A percentile compares a stretch with the other conserved stretches of the same genome.
Conservation (phyloP, 495 filamentous ascomycete species). For the Aspergillus panamensis region DNA sequence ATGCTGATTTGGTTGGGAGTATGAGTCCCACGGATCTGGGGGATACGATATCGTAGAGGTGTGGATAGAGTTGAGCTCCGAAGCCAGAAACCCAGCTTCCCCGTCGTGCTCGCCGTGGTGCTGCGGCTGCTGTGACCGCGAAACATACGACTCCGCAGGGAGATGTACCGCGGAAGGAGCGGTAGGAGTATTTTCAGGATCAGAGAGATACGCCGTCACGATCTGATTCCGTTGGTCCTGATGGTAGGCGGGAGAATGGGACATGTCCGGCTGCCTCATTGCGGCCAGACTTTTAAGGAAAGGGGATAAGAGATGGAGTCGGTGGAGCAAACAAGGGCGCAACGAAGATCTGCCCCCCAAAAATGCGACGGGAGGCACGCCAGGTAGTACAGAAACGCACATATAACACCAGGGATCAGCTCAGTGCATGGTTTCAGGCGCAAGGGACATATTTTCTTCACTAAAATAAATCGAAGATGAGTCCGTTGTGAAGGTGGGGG, state of each 20-base stretch:
- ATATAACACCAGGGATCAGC: constrained; percentile 33
- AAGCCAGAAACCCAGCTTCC: constrained; percentile 6
- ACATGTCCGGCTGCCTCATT: constrained; percentile 43
- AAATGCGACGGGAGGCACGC: constrained; percentile 24
- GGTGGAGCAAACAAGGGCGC: constrained; percentile 23
- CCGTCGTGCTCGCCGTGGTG: constrained; percentile 4
- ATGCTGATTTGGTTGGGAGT: constrained; percentile 1
- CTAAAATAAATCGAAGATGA: constrained; percentile 12
- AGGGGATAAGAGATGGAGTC: constrained; percentile 17
- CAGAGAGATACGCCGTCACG: constrained; percentile 23
- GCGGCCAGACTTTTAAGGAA: constrained; percentile 19
- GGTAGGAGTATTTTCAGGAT: constrained; percentile 18
- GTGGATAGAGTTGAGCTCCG: constrained; percentile 13
- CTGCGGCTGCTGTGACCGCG: constrained; percentile 8
- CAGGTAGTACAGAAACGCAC: constrained; percentile 38
- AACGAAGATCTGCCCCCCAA: constrained; percentile 17
- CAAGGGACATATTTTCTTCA: constrained; percentile 25
- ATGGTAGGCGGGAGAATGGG: constrained; percentile 41
- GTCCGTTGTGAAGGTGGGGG: constrained; percentile 12
- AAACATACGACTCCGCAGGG: constrained; percentile 21
- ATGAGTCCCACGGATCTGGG: constrained; percentile 19
- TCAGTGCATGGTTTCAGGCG: constrained; percentile 40
- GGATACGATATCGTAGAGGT: constrained; percentile 7
- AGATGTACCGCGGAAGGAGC: constrained; percentile 25
- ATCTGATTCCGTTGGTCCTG: constrained; percentile 28